Base-by-base conservation (phyloP, 805 yeast genomes). In the Nadsonia fulvescens region DNA sequence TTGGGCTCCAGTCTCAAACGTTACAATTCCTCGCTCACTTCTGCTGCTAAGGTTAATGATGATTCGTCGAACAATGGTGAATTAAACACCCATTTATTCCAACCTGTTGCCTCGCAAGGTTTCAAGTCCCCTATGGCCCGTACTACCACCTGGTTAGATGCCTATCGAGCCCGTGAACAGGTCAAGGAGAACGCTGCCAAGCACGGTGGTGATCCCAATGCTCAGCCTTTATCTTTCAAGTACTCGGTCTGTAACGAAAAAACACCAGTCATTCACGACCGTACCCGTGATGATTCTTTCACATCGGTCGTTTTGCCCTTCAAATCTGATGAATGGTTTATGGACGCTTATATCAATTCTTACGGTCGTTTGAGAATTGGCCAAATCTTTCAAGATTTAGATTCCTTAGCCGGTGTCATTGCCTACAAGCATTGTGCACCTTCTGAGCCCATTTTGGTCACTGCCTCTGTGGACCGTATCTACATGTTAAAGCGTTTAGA, bases 351-450 rank as follows among this genome's bases (percentile, higher is more conserved):
- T 44, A 75, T 79, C 40, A 78, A 77, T 47, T 83, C 93, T 4
- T 74, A 71, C 31, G 95, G 95, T n/a, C 63, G 93, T 36, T 60
- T 82, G 43, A 61, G 94, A 43, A 79, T 79, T 40, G 96, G 95
- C 20, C 93, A 82, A 48, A 58, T 83, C 36, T 83, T 83, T 51
- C 94, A 83, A 56, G 96, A 83, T 51, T 57, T 83, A 42, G 96
- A 83, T 45, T 83, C 93, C 4, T 56, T 83, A 33, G 93, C 95
- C 2, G 96, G 95, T 18, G 70, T 86, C 44, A 82, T 83, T 40
- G 93, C 93, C 12, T 77, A 82, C 48, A 65, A 77, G 43, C 95
- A 83, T 47, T 78, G 92, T 51, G 61, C 75, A n/a, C 96, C 96
- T 0, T 91, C 93, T 0, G 82, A 77, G 45, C 95, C 96, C 7